These are phyloP conservation scores for Conidiobolus incongruus DNA, from an alignment of 371 early-diverging fungal genomes.

Conservation along the genomic window DNA sequence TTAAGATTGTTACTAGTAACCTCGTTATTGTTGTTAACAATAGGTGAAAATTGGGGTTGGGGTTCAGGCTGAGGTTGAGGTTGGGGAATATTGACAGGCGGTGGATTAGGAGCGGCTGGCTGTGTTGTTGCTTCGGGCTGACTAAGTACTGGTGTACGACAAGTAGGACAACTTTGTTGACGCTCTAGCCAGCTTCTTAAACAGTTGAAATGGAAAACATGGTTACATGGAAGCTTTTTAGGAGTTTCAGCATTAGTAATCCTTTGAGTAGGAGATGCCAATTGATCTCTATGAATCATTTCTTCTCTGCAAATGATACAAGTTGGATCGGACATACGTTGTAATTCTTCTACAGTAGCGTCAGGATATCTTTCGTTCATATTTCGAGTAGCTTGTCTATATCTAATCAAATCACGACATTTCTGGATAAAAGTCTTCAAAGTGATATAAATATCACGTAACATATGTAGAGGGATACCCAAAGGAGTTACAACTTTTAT, in stretches of 20 bases:
- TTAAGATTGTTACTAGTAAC: constrained; percentile 4
- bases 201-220: constrained; percentile 95
- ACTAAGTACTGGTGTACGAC: constrained; percentile 24
- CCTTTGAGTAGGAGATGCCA: constrained; percentile 1
- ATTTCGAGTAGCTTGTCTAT: constrained; percentile 77
- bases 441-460: constrained; percentile 89
- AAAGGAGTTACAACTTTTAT: constrained; percentile 53
- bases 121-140: not conserved
- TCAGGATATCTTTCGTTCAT: constrained; percentile 88
- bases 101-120: no score
- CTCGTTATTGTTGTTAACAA: constrained; percentile 8
- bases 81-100: not conserved
- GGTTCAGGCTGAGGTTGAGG: constrained; percentile 17
- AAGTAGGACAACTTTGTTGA: constrained; percentile 97
- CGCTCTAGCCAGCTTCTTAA: constrained; percentile 95
- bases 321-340: constrained; percentile 50
- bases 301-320: constrained; percentile 96
- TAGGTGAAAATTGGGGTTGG: constrained; percentile 16
- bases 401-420: constrained; percentile 67
- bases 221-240: constrained; percentile 91
- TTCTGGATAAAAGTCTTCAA: constrained; percentile 69
- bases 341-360: constrained; percentile 62
- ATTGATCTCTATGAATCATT: constrained; percentile 24
- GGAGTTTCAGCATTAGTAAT: constrained; percentile 32
- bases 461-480: constrained; percentile 77